Evolutionary conservation across 805 yeast genomes (phyloP).

Genomic region (Vanderwaltozyma polyspora): DNA sequence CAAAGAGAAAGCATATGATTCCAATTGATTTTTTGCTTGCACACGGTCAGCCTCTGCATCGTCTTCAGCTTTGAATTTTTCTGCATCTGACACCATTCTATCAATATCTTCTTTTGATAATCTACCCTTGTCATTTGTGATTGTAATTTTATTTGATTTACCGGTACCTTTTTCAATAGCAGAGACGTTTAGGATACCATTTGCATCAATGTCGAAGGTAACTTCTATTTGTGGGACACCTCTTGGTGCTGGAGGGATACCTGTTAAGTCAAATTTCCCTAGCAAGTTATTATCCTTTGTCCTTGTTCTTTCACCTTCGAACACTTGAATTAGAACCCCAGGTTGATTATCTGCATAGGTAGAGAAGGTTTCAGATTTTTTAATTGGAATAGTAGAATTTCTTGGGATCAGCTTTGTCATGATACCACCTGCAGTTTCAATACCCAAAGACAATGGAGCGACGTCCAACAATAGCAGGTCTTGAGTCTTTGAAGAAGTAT

Average conservation of each 20-base stretch:
- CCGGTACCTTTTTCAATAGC: constrained; percentile 97
- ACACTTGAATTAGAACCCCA: constrained; percentile 93
- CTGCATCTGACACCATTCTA: constrained; percentile 96
- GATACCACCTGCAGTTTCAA: constrained; percentile 98
- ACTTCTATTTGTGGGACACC: constrained; percentile 96
- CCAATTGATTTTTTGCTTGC: constrained; percentile 85
- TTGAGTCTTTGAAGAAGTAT: constrained; percentile 89
- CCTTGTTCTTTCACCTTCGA: constrained; percentile 94
- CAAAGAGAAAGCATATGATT: constrained; percentile 85
- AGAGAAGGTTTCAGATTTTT: constrained; percentile 91
- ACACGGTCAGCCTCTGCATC: constrained; percentile 86
- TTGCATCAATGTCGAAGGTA: constrained; percentile 93
- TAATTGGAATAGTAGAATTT: constrained; percentile 92
- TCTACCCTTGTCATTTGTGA: constrained; percentile 97
- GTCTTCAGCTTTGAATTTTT: constrained; percentile 91
- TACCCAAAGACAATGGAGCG: constrained; percentile 92
- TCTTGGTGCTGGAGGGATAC: constrained; percentile 97
- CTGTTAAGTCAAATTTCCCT: constrained; percentile 91
- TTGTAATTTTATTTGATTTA: constrained; percentile 89
- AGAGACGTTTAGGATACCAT: constrained; percentile 90
- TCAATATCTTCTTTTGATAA: too few relatives aligned
- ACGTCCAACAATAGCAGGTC: constrained; percentile 88
- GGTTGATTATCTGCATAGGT: constrained; percentile 97
- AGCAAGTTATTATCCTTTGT: constrained; percentile 90
- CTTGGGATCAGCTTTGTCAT: constrained; percentile 95